phyloP scores from a whole-genome alignment of 2,329 filamentous ascomycete species.

The Decorospora gaudefroyi region DNA sequence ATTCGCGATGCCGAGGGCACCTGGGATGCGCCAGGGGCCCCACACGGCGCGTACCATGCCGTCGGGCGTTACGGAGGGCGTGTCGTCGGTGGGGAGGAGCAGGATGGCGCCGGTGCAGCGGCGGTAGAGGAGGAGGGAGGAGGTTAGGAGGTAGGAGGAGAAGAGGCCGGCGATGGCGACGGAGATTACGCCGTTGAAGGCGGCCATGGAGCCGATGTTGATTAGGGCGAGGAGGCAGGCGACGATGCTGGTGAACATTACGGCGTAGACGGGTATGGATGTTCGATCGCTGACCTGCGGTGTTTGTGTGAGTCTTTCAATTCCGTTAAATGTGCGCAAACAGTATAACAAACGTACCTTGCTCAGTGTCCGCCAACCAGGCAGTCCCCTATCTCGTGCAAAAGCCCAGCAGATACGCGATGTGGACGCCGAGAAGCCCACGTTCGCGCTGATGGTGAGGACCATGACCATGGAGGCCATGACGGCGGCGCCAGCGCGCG shows the following conservation, averaged over 20 bases:
- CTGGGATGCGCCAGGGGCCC: constrained; percentile 34
- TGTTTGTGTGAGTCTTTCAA: constrained; percentile 7
- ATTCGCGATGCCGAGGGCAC: constrained; percentile 24
- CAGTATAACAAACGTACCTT: constrained; percentile 20
- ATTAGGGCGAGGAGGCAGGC: constrained; percentile 53
- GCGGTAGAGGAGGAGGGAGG: constrained; percentile 31
- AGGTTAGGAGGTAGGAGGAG: constrained; percentile 32
- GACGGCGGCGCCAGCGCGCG: constrained; percentile 49
- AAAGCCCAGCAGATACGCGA: constrained; percentile 50
- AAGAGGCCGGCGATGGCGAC: constrained; percentile 36
- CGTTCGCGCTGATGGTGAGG: constrained; percentile 42
- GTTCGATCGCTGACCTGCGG: constrained; percentile 32
- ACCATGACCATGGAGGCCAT: constrained; percentile 46
- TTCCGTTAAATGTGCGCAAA: too few relatives aligned
- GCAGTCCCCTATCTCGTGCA: constrained; percentile 48
- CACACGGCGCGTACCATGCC: constrained; percentile 21
- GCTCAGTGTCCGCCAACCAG: constrained; percentile 39
- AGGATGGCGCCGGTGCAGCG: constrained; percentile 31
- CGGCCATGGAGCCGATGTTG: constrained; percentile 51
- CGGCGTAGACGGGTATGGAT: constrained; percentile 43
- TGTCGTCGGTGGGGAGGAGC: constrained; percentile 8
- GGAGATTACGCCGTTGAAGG: constrained; percentile 38
- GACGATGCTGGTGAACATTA: constrained; percentile 39
- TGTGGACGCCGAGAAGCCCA: constrained; percentile 45
- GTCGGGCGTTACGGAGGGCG: constrained; percentile 2